Base-by-base conservation (phyloP, 169 alveolate genomes). In the Cryptosporidium felis region DNA sequence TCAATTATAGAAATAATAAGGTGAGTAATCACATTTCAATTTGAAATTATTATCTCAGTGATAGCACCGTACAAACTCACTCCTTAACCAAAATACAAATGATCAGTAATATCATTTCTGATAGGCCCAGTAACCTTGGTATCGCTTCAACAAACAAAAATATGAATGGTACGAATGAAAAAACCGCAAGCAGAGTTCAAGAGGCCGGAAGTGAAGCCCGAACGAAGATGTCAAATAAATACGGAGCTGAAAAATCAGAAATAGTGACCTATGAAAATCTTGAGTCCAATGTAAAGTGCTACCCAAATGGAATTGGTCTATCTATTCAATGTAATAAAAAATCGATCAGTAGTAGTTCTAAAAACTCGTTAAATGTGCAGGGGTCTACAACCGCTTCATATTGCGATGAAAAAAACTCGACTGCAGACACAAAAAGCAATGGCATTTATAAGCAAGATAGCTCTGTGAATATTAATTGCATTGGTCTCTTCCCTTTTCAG, bases 1-100 rank as follows among this genome's bases (percentile, higher is more conserved):
- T 40, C 66, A 53, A 34, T 34, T 30, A 49, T 49, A 21, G 74
- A 74, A 34, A 56, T 56, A 51, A 74, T 74, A 74, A 74, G 85
- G 85, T 74, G 56, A 40, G 58, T n/a, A n/a, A n/a, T n/a, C n/a
- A n/a, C n/a, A n/a, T n/a, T n/a, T n/a, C n/a, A n/a, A n/a, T n/a
- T n/a, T n/a, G n/a, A n/a, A n/a, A n/a, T n/a, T n/a, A n/a, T n/a
- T n/a, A n/a, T n/a, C n/a, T n/a, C n/a, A n/a, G n/a, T n/a, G n/a
- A n/a, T n/a, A n/a, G n/a, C n/a, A n/a, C n/a, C n/a, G n/a, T n/a
- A n/a, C n/a, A n/a, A n/a, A n/a, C n/a, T n/a, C n/a, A n/a, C n/a
- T n/a, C n/a, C n/a, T n/a, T n/a, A n/a, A n/a, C n/a, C n/a, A n/a
- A n/a, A n/a, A n/a, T n/a, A n/a, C n/a, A n/a, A n/a, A n/a, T n/a